These are phyloP conservation scores for Picea sitchensis DNA, from an alignment of 75 land plant genomes.

Conservation along the genomic window DNA sequence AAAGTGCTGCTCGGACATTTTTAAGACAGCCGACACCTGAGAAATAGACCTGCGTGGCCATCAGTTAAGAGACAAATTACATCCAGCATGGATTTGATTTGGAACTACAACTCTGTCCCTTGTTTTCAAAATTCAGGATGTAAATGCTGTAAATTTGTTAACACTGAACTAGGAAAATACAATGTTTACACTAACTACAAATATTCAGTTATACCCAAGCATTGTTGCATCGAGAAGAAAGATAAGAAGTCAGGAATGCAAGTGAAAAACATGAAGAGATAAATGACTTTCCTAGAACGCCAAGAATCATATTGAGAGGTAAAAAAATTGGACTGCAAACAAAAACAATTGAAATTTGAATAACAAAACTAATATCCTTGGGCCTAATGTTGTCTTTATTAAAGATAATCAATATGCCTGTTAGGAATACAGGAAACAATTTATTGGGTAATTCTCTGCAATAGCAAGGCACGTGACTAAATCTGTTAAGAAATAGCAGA, in stretches of 20 bases:
- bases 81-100: background rate
- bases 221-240: background rate
- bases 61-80: background rate
- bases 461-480: no score
- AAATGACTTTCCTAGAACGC: background rate
- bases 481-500: no score
- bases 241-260: background rate
- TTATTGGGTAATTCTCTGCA: no score
- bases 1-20: constrained; percentile 8
- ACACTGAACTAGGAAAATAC: background rate
- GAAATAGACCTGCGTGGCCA: constrained; percentile 13
- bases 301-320: no score
- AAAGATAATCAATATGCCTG: background rate
- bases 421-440: no score
- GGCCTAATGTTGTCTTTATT: background rate
- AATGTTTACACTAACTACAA: background rate
- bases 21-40: no score
- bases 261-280: background rate
- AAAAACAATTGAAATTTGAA: background rate
- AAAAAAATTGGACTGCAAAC: background rate
- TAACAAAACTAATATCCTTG: background rate
- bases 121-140: background rate
- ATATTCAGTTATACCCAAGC: background rate
- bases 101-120: background rate
- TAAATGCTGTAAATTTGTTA: background rate